Evolutionary conservation across 78 protist genomes (phyloP), one percentile per base, ranked within the genome.

Genomic region (Dictyostelium citrinum): DNA sequence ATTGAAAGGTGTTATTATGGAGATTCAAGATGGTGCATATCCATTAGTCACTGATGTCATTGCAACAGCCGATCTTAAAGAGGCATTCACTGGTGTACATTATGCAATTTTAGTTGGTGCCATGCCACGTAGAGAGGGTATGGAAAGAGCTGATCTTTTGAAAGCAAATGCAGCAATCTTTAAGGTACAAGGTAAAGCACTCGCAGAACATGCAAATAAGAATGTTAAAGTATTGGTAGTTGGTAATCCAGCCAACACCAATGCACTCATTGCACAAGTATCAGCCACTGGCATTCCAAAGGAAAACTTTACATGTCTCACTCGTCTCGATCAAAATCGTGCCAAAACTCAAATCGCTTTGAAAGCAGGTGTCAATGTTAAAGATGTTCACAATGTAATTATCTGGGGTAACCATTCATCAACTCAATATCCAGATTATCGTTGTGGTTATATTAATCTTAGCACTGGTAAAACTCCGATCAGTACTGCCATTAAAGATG

Each of bases 181-280:
- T 97, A 58, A 86, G 35, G 97, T 17, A 60, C 98, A 96, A 78
- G 99, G 99, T 22, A 67, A 81, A 9, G 95, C 96, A 9, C 16
- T 98, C 33, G 68, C 92, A 29, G 77, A 68, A 20, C 39, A 77
- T 64, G 99, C 99, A 81, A 80, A 75, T 41, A 64, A 71, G 55
- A 58, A 46, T 46, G 95, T 93, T 90, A 91, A 94, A 70, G 96
- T 96, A 20, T 64, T 98, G 10, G 99, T 98, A 37, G 99, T 99
- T 1, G 99, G 99, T 74, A 99, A 99, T 91, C 99, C 99, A 27
- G 98, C 99, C 80, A 99, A 99, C 85, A 98, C 99, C 75, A 99
- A 98, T 84, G 94, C 96, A 3, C 39, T 97, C n/a, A 96, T 98
- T 45, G 82, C 95, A 31, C 2, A 60, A 27, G 16, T 33, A 8